A percentile compares a stretch with the other conserved stretches of the same genome.
These are phyloP conservation scores for Spathaspora boniae DNA, from an alignment of 805 yeast genomes.

Conservation along the genomic window DNA sequence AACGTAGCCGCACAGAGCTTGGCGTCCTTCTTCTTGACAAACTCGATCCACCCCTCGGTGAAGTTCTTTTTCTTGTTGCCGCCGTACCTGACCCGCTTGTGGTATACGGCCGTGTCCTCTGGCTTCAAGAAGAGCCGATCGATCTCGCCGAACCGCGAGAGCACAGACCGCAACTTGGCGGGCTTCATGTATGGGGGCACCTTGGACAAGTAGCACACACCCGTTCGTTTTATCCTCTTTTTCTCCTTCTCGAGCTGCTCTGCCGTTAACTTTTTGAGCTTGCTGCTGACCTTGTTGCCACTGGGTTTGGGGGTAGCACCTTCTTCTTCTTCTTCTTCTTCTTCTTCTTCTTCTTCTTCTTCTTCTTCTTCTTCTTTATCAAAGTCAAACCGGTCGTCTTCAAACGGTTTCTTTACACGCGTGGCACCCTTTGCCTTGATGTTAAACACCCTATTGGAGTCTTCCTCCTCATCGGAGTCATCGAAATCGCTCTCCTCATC, in stretches of 20 bases:
- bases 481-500: too few species aligned
- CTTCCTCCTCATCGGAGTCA: not conserved
- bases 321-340: constrained; percentile 8
- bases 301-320: constrained; percentile 6
- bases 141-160: constrained; percentile 80
- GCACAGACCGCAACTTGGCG: constrained; percentile 75
- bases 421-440: not conserved
- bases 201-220: constrained; percentile 87
- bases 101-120: constrained; percentile 65
- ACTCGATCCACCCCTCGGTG: constrained; percentile 98
- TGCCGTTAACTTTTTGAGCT: constrained; percentile 55
- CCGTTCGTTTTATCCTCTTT: constrained; percentile 63
- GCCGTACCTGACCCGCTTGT: constrained; percentile 73
- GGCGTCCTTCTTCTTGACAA: constrained; percentile 77
- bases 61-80: constrained; percentile 87
- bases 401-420: not conserved
- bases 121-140: constrained; percentile 85
- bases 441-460: not conserved
- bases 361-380: constrained; percentile 15
- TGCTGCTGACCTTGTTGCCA: constrained; percentile 19
- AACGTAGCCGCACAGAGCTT: constrained; percentile 81
- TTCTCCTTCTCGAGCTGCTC: constrained; percentile 53
- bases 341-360: constrained; percentile 13
- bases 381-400: constrained; percentile 11
- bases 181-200: constrained; percentile 99